Evolutionary conservation across 176 grass and related monocot genomes (phyloP), one percentile per base, ranked within the genome.

Genomic region (Zoysia pacifica): DNA sequence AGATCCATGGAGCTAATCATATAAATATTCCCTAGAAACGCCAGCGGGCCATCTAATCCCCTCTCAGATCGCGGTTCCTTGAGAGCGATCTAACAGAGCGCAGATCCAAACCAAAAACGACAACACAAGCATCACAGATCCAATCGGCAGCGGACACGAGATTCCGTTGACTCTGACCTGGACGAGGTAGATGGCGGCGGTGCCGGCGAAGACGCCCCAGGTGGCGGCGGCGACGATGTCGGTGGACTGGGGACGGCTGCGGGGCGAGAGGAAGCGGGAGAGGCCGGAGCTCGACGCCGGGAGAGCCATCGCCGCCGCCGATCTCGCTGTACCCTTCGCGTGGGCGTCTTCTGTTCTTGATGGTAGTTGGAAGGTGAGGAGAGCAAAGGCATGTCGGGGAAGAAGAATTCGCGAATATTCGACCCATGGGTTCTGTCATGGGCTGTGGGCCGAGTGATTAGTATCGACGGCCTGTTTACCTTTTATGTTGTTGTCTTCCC

Each of bases 141-240:
- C 73, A 28, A 86, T 63, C 73, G 12, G 6, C 11, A 47, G 2
- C 11, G 40, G 35, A 67, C 9, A 20, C 2, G 53, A 67, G 80
- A 64, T 41, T 12, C 18, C 11, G 78, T 54, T 7, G 35, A 41
- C 39, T 51, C 87, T 62, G 37, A 97, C 94, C 94, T 97, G 94
- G 81, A 97, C 83, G 68, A 97, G 61, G 89, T 90, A 97, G 67
- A 97, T 53, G 82, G 84, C 94, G 44, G 81, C 74, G 79, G 79
- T 40, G 78, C 81, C 76, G 48, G 91, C 94, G 62, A 80, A 79
- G 62, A 97, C 75, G 11, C 94, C 94, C 94, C 94, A 97, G 37
- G 87, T 69, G 81, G 89, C 87, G 15, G 91, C 91, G 28, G 87
- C 75, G 15, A 49, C 75, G 87, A 97, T 51, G 63, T 91, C 91